Base-by-base conservation (phyloP, 352 stramenopile genomes). In the Phytopythium sindhum region DNA sequence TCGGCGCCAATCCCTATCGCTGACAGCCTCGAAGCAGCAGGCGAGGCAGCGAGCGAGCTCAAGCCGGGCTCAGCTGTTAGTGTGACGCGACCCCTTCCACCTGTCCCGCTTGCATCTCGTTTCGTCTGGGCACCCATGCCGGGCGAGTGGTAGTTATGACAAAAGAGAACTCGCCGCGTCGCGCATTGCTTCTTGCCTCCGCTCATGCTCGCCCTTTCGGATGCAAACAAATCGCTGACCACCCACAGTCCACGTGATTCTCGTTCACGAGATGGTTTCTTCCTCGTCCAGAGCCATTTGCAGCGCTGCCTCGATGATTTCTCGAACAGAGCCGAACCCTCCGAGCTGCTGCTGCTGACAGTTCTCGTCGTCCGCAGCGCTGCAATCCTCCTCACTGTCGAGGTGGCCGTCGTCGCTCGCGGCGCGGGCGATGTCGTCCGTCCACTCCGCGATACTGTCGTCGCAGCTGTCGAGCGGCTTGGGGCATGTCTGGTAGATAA, bases 201-300 rank as follows among this genome's bases (percentile, higher is more conserved):
- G n/a, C n/a, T n/a, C n/a, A n/a, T n/a, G n/a, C n/a, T n/a, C n/a
- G n/a, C n/a, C n/a, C n/a, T n/a, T n/a, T n/a, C n/a, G n/a, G n/a
- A n/a, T n/a, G n/a, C n/a, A n/a, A n/a, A n/a, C n/a, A n/a, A n/a
- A n/a, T 15, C 33, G 5, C 14, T 39, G 33, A 12, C 7, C 33
- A 6, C 7, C 31, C 33, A 39, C 3, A 10, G 10, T 14, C 7
- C 33, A 39, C 33, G 33, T 39, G 33, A 39, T 39, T 10, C 33
- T 2, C 10, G 19, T 24, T 64, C 48, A 64, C 47, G 48, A 31
- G 33, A 41, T 15, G 17, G 33, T 17, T 35, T 88, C 75, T n/a
- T 87, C 81, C 67, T 87, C 81, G 73, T 89, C 79, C 31, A 86
- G 75, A 1, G 70, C 78, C 62, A 89, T 69, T 23, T 86, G 72